Evolutionary conservation across 352 stramenopile genomes (phyloP).

Genomic region (Globisporangium paroecandrum): DNA sequence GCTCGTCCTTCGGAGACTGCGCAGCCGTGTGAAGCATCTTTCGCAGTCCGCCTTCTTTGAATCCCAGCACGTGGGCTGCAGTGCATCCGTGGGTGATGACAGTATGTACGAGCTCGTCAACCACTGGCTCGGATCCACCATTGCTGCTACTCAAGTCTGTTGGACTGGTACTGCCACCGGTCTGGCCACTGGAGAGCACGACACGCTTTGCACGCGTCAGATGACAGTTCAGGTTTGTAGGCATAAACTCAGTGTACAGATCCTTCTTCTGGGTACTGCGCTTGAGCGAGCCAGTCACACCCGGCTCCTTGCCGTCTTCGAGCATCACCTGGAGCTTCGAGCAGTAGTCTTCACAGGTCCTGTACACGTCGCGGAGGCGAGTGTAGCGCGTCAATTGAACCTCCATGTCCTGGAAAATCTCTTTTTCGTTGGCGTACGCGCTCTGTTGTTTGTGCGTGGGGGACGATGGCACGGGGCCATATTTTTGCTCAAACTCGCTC

Average conservation of each 20-base stretch:
- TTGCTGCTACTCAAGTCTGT: conserved; percentile 33
- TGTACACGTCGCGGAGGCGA: conserved; percentile 56
- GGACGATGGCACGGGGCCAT: conserved; percentile 29
- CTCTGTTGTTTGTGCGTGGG: conserved; percentile 17
- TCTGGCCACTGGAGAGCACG: conserved; percentile 29
- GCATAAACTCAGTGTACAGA: conserved; percentile 80
- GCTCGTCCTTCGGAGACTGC: conserved; percentile 44
- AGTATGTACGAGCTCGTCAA: conserved; percentile 64
- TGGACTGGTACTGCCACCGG: conserved; percentile 3
- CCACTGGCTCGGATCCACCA: conserved; percentile 1
- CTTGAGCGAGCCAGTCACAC: conserved; percentile 80
- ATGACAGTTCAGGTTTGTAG: conserved; percentile 83
- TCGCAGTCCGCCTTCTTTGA: conserved; percentile 81
- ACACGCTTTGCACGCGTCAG: conserved; percentile 64
- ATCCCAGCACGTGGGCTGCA: conserved; percentile 74
- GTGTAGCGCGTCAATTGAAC: conserved; percentile 58
- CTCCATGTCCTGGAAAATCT: conserved; percentile 50
- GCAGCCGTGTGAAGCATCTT: conserved; percentile 45
- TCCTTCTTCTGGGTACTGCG: conserved; percentile 87
- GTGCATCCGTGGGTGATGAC: conserved; percentile 80
- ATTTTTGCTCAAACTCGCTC: conserved; percentile 57
- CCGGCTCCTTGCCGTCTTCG: conserved; percentile 73
- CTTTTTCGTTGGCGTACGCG: conserved; percentile 21
- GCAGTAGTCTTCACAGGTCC: conserved; percentile 70
- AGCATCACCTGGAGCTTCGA: conserved; percentile 58